Conservation (phyloP, 345 rosid genomes). For the Dipteronia sinensis region DNA sequence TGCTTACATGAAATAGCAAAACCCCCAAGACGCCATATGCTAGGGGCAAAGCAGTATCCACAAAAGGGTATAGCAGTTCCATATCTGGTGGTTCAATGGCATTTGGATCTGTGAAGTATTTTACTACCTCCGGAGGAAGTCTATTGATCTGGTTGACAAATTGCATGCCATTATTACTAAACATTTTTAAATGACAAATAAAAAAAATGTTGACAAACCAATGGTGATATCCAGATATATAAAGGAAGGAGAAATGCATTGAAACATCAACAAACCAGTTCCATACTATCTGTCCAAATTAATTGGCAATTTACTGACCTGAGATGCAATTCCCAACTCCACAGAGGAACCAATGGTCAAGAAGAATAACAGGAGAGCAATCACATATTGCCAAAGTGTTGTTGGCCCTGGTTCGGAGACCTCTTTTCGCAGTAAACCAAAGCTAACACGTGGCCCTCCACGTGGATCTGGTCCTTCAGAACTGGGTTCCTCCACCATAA, state of each 20-base stretch:
- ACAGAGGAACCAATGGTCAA: conserved; percentile 88
- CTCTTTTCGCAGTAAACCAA: conserved; percentile 90
- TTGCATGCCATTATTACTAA: conserved; percentile 17
- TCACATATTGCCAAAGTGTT: conserved; percentile 97
- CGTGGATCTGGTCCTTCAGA: conserved; percentile 92
- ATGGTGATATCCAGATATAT: conserved; percentile 6
- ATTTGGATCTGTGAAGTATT: conserved; percentile 93
- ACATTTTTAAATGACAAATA: conserved; percentile 10
- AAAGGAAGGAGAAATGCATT: not conserved
- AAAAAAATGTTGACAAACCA: not conserved
- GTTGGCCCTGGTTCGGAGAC: conserved; percentile 96
- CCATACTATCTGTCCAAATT: not conserved
- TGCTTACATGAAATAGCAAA: conserved; percentile 85
- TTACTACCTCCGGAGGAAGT: conserved; percentile 90
- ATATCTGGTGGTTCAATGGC: conserved; percentile 85
- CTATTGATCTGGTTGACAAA: conserved; percentile 70
- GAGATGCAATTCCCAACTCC: conserved; percentile 94
- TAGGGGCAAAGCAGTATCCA: conserved; percentile 88
- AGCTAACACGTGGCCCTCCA: conserved; percentile 94
- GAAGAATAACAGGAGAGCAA: conserved; percentile 77
- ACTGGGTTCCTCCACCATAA: conserved; percentile 96
- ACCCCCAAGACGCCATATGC: conserved; percentile 93
- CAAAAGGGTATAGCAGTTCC: conserved; percentile 85
- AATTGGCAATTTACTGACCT: conserved; percentile 44
- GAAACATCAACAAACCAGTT: not conserved